Percentiles rank a stretch among this genome's conserved stretches.
Evolutionary conservation across 208 protist genomes (phyloP).

Genomic region (Phytomonas francai): DNA sequence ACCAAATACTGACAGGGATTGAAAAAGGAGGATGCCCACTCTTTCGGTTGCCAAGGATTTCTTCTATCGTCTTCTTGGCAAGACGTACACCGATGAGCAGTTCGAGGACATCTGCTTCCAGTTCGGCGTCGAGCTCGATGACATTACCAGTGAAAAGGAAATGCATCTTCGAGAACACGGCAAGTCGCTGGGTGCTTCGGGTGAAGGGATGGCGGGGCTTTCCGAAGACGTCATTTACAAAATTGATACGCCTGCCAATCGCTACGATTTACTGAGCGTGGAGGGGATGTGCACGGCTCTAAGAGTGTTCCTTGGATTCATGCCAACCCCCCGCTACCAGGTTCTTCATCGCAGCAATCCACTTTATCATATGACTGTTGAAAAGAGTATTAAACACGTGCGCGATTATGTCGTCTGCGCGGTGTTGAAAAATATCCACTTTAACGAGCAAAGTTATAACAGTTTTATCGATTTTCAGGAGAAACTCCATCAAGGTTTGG

Average conservation of each 20-base stretch:
- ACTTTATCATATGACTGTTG: constrained; percentile 81
- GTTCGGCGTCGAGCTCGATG: constrained; percentile 98
- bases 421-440: constrained; percentile 94
- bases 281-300: constrained; percentile 89
- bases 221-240: constrained; percentile 94
- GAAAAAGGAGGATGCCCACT: constrained; percentile 66
- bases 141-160: constrained; percentile 94
- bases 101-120: constrained; percentile 97
- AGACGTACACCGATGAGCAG: constrained; percentile 87
- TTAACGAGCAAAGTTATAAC: constrained; percentile 92
- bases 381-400: constrained; percentile 72
- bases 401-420: constrained; percentile 97
- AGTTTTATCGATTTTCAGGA: constrained; percentile 99
- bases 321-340: constrained; percentile 58
- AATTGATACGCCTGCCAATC: constrained; percentile 98
- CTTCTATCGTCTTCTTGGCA: constrained; percentile 67
- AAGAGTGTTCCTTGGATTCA: constrained; percentile 83
- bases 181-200: constrained; percentile 10
- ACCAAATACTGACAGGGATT: not conserved
- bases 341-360: constrained; percentile 49
- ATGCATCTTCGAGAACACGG: constrained; percentile 89
- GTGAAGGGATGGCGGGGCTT: constrained; percentile 47
- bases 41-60: constrained; percentile 69
- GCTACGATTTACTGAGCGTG: constrained; percentile 96
- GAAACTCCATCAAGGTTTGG: constrained; percentile 97